A percentile compares a stretch with the other conserved stretches of the same genome.
Evolutionary conservation across 208 protist genomes (phyloP).

Genomic region (Novymonas esmeraldas): DNA sequence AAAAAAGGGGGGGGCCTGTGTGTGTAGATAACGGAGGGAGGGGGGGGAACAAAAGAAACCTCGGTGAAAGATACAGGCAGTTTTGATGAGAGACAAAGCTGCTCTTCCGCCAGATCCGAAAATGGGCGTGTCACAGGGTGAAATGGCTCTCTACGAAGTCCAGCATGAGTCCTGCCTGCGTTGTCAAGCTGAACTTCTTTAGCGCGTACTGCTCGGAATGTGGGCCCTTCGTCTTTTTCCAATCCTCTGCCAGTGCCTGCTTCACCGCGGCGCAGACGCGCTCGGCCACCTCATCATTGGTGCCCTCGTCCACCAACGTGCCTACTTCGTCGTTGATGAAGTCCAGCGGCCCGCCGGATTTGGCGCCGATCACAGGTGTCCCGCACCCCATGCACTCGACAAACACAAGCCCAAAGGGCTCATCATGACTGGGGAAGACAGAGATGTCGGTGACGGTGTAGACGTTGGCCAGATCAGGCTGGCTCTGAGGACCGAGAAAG

Average conservation of each 20-base stretch:
- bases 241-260: slow-evolving; percentile 65
- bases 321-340: slow-evolving; percentile 74
- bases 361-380: slow-evolving; percentile 76
- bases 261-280: slow-evolving; percentile 52
- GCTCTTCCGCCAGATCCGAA: neutral
- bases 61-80: neutral
- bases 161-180: slow-evolving; percentile 60
- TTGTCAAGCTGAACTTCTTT: slow-evolving; percentile 56
- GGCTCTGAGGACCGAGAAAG: slow-evolving; percentile 71
- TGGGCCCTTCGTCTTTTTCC: slow-evolving; percentile 73
- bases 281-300: slow-evolving; percentile 51
- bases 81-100: neutral
- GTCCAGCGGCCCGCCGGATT: slow-evolving; percentile 79
- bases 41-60: neutral
- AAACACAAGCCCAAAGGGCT: slow-evolving; percentile 82
- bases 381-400: slow-evolving; percentile 86
- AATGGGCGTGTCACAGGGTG: slow-evolving; percentile 7
- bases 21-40: neutral
- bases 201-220: slow-evolving; percentile 59
- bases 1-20: neutral
- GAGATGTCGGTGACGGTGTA: slow-evolving; percentile 63
- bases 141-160: slow-evolving; percentile 55
- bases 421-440: slow-evolving; percentile 80
- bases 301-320: slow-evolving; percentile 67
- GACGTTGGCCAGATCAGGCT: slow-evolving; percentile 59